Evolutionary conservation across 768 basidiomycete genomes (phyloP).

Genomic region (Rhodotorula diobovata): DNA sequence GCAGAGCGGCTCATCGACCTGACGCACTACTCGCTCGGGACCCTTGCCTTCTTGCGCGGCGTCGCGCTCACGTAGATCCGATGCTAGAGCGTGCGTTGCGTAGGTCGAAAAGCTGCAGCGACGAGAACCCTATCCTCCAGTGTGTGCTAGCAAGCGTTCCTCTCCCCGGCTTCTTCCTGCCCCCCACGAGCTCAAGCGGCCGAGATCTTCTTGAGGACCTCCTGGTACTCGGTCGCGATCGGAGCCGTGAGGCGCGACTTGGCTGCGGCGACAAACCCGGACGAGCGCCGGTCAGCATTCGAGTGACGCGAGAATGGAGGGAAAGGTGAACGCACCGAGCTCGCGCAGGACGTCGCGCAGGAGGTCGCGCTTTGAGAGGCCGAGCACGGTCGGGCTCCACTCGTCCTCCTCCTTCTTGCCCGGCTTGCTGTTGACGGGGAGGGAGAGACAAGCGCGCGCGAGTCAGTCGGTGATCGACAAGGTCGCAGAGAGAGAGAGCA

Average conservation of each 20-base stretch:
- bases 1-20: conserved; percentile 61
- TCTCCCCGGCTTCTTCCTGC: not conserved
- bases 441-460: no score
- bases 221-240: conserved; percentile 77
- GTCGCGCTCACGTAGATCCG: conserved; percentile 18
- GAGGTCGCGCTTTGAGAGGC: conserved; percentile 73
- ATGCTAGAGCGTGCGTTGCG: no score
- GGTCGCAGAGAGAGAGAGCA: conserved; percentile 3
- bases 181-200: not conserved
- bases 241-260: conserved; percentile 69
- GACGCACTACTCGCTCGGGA: conserved; percentile 48
- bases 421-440: conserved; percentile 57
- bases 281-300: accelerated
- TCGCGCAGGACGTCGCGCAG: conserved; percentile 71
- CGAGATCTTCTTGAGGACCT: conserved; percentile 53
- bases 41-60: conserved; percentile 46
- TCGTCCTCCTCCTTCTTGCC: conserved; percentile 55
- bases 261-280: conserved; percentile 50
- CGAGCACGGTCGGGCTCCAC: conserved; percentile 68
- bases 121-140: no score
- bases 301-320: not conserved
- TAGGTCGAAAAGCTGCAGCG: no score
- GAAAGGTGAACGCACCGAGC: conserved; percentile 50
- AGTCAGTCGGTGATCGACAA: not conserved
- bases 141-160: no score